These are phyloP conservation scores for Blakeslea trispora DNA, from an alignment of 371 early-diverging fungal genomes.

Conservation along the genomic window DNA sequence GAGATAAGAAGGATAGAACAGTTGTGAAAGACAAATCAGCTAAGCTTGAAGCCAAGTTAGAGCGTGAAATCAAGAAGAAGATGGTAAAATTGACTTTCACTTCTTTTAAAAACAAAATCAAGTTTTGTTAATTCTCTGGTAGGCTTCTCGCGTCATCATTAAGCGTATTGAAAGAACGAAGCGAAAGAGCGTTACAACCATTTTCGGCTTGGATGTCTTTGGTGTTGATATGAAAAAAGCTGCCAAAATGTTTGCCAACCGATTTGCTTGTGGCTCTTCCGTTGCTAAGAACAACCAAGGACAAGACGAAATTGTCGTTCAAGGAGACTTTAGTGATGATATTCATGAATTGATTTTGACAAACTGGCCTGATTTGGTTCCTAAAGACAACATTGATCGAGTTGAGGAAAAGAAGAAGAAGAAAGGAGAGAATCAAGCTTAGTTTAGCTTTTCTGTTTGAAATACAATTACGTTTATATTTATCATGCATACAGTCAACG, in stretches of 20 bases:
- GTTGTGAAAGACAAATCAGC: constrained; percentile 58
- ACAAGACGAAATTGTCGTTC: constrained; percentile 91
- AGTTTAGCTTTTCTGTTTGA: constrained; percentile 1
- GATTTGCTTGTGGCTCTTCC: constrained; percentile 91
- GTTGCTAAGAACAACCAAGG: constrained; percentile 91
- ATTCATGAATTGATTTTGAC: constrained; percentile 65
- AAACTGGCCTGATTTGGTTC: constrained; percentile 65
- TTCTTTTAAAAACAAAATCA: constrained; percentile 6
- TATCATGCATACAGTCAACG: no score
- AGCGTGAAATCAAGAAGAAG: constrained; percentile 75
- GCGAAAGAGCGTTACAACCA: constrained; percentile 83
- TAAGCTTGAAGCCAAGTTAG: constrained; percentile 70
- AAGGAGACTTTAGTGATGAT: constrained; percentile 89
- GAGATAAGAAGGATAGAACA: constrained; percentile 45
- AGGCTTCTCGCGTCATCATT: constrained; percentile 66
- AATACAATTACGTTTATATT: constrained; percentile 2
- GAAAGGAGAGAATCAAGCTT: constrained; percentile 23
- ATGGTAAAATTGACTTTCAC: constrained; percentile 45
- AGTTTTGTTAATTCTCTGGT: not conserved
- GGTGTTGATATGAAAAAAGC: constrained; percentile 93
- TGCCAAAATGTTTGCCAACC: constrained; percentile 90
- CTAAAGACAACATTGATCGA: constrained; percentile 67
- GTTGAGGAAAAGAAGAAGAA: constrained; percentile 70
- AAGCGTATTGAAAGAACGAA: constrained; percentile 88
- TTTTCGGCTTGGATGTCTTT: constrained; percentile 81